Evolutionary conservation across 78 protist genomes (phyloP).

Genomic region (Cavenderia fasciculata): DNA sequence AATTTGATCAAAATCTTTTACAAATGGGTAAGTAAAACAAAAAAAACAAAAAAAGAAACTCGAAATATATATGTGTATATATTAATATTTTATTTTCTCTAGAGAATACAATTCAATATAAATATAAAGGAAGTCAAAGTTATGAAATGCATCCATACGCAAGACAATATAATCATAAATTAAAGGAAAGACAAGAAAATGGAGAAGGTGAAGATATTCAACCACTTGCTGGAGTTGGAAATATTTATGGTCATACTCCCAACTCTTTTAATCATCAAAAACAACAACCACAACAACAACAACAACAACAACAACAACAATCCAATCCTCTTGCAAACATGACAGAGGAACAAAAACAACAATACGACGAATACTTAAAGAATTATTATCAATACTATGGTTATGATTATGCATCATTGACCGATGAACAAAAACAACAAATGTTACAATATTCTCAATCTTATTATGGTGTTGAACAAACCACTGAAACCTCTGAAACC

Average conservation of each 20-base stretch:
- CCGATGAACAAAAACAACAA: slow-evolving; percentile 61
- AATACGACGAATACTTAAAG: slow-evolving; percentile 46
- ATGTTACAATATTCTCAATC: slow-evolving; percentile 35
- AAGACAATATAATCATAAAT: not conserved
- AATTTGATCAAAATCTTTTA: slow-evolving; percentile 7
- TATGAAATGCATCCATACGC: slow-evolving; percentile 75
- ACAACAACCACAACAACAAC: not conserved
- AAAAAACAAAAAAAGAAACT: not conserved
- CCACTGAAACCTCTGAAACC: not conserved
- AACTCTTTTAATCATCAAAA: slow-evolving; percentile 3
- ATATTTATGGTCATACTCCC: slow-evolving; percentile 22
- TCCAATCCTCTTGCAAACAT: no score
- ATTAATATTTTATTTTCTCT: no score
- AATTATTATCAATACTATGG: slow-evolving; percentile 50
- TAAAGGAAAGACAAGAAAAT: slow-evolving; percentile 24
- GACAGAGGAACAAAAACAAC: slow-evolving; percentile 16
- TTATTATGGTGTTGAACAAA: slow-evolving; percentile 16
- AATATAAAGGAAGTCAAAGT: slow-evolving; percentile 22
- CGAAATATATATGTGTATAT: no score
- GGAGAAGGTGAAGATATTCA: slow-evolving; percentile 9
- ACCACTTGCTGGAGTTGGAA: slow-evolving; percentile 40
- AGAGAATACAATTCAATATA: no score
- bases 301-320: slow-evolving; percentile 18
- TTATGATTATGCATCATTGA: slow-evolving; percentile 47
- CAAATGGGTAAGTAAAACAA: not conserved